A percentile compares a stretch with the other conserved stretches of the same genome.
These are phyloP conservation scores for Penicillium corylophilum DNA, from an alignment of 2,329 filamentous ascomycete genomes.

Conservation along the genomic window DNA sequence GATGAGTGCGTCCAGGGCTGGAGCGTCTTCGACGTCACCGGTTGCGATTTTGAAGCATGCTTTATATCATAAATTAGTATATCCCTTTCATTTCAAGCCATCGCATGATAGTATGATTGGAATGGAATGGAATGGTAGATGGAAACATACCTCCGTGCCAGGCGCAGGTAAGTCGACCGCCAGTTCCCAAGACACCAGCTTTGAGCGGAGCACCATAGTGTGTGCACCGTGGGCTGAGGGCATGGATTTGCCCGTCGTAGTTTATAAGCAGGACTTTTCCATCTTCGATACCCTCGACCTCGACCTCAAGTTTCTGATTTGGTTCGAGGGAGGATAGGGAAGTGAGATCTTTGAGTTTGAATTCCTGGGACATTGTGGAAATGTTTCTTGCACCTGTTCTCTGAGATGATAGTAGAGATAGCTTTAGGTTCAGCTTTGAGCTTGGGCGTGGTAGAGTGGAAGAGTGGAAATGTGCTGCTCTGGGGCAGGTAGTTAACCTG, in stretches of 20 bases:
- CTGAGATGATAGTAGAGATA: not conserved
- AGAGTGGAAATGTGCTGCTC: not conserved
- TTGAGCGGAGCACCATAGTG: conserved; percentile 91
- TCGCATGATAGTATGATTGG: no score
- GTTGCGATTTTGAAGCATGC: conserved; percentile 90
- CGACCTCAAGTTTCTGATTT: conserved; percentile 81
- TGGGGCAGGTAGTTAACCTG: not conserved
- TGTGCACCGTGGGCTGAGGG: conserved; percentile 77
- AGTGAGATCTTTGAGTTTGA: conserved; percentile 69
- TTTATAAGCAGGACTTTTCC: conserved; percentile 87
- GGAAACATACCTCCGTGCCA: conserved; percentile 81
- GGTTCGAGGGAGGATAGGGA: conserved; percentile 69
- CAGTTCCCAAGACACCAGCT: conserved; percentile 78
- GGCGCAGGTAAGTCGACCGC: conserved; percentile 84
- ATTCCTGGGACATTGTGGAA: conserved; percentile 40
- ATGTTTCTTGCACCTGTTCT: conserved; percentile 7
- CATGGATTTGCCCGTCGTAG: conserved; percentile 71
- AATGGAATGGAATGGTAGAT: no score
- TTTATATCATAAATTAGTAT: conserved; percentile 35
- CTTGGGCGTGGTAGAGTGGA: not conserved
- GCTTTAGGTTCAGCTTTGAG: not conserved
- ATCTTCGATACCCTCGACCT: conserved; percentile 83
- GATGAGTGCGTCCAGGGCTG: conserved; percentile 80
- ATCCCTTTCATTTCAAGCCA: no score
- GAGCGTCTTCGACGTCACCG: conserved; percentile 93